Evolutionary conservation across 352 stramenopile species (phyloP).

Genomic region (Globisporangium spiculum): DNA sequence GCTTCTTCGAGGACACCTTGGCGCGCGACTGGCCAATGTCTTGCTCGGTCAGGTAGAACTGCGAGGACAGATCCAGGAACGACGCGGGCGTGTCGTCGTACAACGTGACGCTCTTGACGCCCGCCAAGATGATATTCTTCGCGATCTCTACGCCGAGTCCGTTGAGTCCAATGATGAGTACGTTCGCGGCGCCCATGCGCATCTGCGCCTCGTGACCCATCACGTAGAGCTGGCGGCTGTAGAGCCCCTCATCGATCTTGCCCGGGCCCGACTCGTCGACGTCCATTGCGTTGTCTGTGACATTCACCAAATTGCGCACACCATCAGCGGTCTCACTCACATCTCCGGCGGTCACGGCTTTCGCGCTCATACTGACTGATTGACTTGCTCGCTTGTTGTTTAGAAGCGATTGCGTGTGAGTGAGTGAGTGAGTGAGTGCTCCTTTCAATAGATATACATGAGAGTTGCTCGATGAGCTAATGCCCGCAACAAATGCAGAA

Average conservation of each 20-base stretch:
- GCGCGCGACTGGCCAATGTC: conserved; percentile 89
- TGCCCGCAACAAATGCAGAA: no score
- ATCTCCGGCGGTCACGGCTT: conserved; percentile 63
- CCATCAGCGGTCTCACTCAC: conserved; percentile 72
- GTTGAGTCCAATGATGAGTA: conserved; percentile 94
- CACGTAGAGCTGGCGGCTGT: conserved; percentile 98
- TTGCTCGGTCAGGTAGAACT: conserved; percentile 94
- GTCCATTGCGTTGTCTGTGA: conserved; percentile 70
- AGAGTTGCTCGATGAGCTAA: background rate
- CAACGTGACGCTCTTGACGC: conserved; percentile 94
- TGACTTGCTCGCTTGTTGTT: background rate
- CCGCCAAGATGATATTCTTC: conserved; percentile 98
- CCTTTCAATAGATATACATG: background rate
- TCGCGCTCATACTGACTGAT: conserved; percentile 45
- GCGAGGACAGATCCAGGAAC: conserved; percentile 89
- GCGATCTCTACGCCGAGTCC: conserved; percentile 96
- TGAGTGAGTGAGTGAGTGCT: background rate
- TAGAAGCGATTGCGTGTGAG: background rate
- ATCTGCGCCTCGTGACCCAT: conserved; percentile 99
- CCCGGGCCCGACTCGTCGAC: conserved; percentile 42
- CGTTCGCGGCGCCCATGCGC: conserved; percentile 94
- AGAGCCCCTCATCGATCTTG: conserved; percentile 80
- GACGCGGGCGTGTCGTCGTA: conserved; percentile 88
- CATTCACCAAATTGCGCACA: conserved; percentile 67
- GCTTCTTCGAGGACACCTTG: conserved; percentile 78